phyloP scores from a whole-genome alignment of 495 filamentous ascomycete species.

The Echria macrotheca region DNA sequence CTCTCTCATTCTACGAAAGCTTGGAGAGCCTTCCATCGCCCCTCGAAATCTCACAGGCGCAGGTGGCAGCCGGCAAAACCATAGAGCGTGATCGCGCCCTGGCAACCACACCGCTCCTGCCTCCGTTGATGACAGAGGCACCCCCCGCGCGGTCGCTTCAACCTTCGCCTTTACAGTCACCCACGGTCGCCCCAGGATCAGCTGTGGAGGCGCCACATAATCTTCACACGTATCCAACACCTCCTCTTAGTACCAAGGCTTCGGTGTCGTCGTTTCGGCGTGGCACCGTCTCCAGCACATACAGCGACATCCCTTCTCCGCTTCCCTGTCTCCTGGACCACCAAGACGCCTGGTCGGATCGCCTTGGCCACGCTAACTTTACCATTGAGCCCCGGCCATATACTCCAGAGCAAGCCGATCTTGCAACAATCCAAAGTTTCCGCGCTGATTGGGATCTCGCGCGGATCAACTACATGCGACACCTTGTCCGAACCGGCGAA shows the following conservation, averaged over 20 bases:
- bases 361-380: slow-evolving; percentile 88
- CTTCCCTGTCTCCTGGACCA: slow-evolving; percentile 58
- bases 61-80: slow-evolving; percentile 43
- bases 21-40: slow-evolving; percentile 42
- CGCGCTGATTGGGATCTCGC: slow-evolving; percentile 76
- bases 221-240: slow-evolving; percentile 52
- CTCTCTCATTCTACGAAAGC: slow-evolving; percentile 60
- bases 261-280: slow-evolving; percentile 69
- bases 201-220: slow-evolving; percentile 23
- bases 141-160: slow-evolving; percentile 39
- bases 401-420: slow-evolving; percentile 49
- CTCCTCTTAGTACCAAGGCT: slow-evolving; percentile 72
- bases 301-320: slow-evolving; percentile 34
- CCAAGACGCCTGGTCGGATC: slow-evolving; percentile 73
- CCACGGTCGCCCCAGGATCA: slow-evolving; percentile 45
- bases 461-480: slow-evolving; percentile 73
- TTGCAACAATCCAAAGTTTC: slow-evolving; percentile 59
- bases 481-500: slow-evolving; percentile 77
- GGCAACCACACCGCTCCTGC: slow-evolving; percentile 75
- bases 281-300: slow-evolving; percentile 29
- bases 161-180: slow-evolving; percentile 77
- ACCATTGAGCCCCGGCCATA: slow-evolving; percentile 82
- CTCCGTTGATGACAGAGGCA: slow-evolving; percentile 63
- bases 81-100: slow-evolving; percentile 56
- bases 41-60: slow-evolving; percentile 56